These are phyloP conservation scores for Marchantia paleacea DNA, from an alignment of 225 moss, liverwort and hornwort species.

Conservation along the genomic window DNA sequence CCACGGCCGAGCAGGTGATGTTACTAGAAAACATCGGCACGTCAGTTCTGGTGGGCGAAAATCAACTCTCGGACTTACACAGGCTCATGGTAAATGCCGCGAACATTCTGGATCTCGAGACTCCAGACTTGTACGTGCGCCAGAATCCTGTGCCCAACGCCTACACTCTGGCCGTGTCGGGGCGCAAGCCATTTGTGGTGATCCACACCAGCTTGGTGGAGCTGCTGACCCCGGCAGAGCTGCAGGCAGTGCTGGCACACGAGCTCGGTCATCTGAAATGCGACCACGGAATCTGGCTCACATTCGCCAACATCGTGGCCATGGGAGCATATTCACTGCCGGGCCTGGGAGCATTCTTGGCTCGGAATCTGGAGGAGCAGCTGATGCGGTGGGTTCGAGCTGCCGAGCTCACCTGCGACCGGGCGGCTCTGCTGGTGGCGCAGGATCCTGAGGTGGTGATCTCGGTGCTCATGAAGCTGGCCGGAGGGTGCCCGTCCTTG, in stretches of 20 bases:
- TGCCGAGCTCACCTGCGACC: slow-evolving; percentile 56
- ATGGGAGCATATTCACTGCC: slow-evolving; percentile 56
- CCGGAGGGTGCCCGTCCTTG: slow-evolving; percentile 53
- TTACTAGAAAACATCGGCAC: slow-evolving; percentile 55
- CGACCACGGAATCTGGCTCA: slow-evolving; percentile 58
- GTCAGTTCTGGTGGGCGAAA: slow-evolving; percentile 49
- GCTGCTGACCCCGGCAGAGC: slow-evolving; percentile 44
- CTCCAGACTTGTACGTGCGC: slow-evolving; percentile 51
- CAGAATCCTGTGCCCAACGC: slow-evolving; percentile 58
- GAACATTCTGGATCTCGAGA: slow-evolving; percentile 46
- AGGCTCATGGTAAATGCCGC: slow-evolving; percentile 47
- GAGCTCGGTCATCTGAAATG: slow-evolving; percentile 58
- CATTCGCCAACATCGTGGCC: slow-evolving; percentile 56
- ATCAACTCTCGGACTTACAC: slow-evolving; percentile 55
- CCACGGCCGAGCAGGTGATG: slow-evolving; percentile 57
- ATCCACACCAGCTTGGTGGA: slow-evolving; percentile 57
- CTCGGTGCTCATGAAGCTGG: slow-evolving; percentile 56
- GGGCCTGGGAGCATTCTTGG: slow-evolving; percentile 50
- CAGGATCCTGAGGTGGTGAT: slow-evolving; percentile 59
- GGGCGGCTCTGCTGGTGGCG: slow-evolving; percentile 56
- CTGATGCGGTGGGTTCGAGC: slow-evolving; percentile 58
- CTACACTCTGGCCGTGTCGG: slow-evolving; percentile 56
- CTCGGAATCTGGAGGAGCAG: slow-evolving; percentile 56
- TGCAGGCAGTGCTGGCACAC: slow-evolving; percentile 58
- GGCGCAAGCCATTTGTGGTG: slow-evolving; percentile 57